A percentile compares a stretch with the other conserved stretches of the same genome.
phyloP scores from a whole-genome alignment of 2,329 filamentous ascomycete genomes.

The Trichoderma brevicompactum region DNA sequence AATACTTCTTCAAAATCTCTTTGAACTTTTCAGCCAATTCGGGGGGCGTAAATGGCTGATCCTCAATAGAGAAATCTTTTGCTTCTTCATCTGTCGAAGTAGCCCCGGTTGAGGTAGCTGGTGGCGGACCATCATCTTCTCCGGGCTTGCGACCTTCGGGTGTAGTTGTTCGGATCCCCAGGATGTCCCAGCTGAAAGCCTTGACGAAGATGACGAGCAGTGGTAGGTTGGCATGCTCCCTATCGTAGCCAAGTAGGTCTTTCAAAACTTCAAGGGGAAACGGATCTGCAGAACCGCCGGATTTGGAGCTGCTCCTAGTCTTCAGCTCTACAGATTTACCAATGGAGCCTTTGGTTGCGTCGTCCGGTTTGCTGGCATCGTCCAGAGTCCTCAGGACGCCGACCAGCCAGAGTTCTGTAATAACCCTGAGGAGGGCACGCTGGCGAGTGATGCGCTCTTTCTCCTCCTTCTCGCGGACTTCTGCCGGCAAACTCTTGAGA shows the following conservation, averaged over 20 bases:
- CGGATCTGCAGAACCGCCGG: conserved; percentile 72
- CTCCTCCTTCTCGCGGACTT: conserved; percentile 91
- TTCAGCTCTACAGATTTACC: conserved; percentile 67
- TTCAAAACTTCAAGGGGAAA: conserved; percentile 98
- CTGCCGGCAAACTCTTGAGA: conserved; percentile 76
- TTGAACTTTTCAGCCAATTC: conserved; percentile 85
- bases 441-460: conserved; percentile 90
- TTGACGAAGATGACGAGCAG: conserved; percentile 95
- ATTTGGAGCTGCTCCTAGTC: conserved; percentile 59
- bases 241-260: conserved; percentile 90
- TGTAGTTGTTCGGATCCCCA: conserved; percentile 74
- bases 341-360: conserved; percentile 63
- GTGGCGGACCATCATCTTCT: conserved; percentile 73
- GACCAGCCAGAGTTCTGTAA: conserved; percentile 95
- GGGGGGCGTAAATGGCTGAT: conserved; percentile 73
- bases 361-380: conserved; percentile 65
- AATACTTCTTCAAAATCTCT: conserved; percentile 83
- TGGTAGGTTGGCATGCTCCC: conserved; percentile 88
- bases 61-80: conserved; percentile 54
- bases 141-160: conserved; percentile 82
- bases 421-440: conserved; percentile 81
- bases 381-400: conserved; percentile 82
- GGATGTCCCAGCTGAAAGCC: conserved; percentile 91
- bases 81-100: conserved; percentile 48
- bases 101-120: conserved; percentile 43